Conservation (phyloP, 1,284 basidiomycete species). For the Tetrapyrgos nigripes region DNA sequence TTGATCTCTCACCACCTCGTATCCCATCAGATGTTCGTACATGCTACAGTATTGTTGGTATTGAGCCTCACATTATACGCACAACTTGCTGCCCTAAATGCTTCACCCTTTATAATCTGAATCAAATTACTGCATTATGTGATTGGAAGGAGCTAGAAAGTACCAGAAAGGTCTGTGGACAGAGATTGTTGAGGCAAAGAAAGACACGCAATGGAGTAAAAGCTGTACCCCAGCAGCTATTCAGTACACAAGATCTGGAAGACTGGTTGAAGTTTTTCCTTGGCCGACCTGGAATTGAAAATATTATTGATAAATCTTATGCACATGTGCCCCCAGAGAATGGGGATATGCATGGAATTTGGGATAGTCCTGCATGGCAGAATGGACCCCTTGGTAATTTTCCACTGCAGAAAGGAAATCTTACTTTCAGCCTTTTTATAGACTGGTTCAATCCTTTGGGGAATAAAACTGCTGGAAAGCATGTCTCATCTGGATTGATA, state of each 20-base stretch:
- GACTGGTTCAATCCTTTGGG: slow-evolving; percentile 31
- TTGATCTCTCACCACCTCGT: neutral
- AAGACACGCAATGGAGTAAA: slow-evolving; percentile 21
- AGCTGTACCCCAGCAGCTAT: slow-evolving; percentile 29
- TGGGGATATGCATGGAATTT: slow-evolving; percentile 19
- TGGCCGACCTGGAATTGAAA: slow-evolving; percentile 32
- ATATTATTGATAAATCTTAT: slow-evolving; percentile 20
- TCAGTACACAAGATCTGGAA: slow-evolving; percentile 33
- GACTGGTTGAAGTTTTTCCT: slow-evolving; percentile 39
- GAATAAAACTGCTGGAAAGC: slow-evolving; percentile 25
- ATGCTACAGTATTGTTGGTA: neutral
- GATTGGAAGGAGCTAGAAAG: no score
- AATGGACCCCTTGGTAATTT: slow-evolving; percentile 11
- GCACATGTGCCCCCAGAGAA: neutral
- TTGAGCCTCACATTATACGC: neutral
- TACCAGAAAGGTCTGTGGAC: slow-evolving; percentile 24
- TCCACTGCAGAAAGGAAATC: slow-evolving; percentile 11
- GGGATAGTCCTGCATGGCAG: slow-evolving; percentile 26
- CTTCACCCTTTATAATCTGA: neutral
- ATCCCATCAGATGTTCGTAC: neutral
- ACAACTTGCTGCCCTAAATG: neutral
- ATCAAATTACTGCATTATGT: neutral
- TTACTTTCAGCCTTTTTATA: slow-evolving; percentile 26
- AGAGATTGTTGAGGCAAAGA: slow-evolving; percentile 22
- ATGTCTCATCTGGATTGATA: slow-evolving; percentile 17